Conservation (phyloP, 129 eudicot species). For the Lonicera japonica region DNA sequence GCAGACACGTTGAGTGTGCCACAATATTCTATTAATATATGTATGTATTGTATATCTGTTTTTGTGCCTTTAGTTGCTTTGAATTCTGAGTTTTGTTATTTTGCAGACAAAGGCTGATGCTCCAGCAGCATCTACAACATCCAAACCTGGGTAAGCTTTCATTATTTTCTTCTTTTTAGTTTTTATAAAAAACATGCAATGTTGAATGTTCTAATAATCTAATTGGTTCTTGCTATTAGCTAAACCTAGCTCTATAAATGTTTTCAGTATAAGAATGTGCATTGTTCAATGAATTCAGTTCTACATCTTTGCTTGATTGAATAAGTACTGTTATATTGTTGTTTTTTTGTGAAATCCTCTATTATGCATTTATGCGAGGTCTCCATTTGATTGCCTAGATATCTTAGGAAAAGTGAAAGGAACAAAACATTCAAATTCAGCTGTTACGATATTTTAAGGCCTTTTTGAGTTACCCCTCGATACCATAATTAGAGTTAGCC, state of each 20-base stretch:
- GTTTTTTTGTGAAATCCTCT: too few relatives aligned
- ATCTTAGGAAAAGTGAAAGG: neutral
- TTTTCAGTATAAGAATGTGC: neutral
- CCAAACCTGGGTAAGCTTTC: slow-evolving; percentile 42
- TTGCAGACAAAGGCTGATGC: slow-evolving; percentile 44
- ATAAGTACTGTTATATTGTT: too few relatives aligned
- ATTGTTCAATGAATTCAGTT: neutral
- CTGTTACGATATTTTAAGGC: too few relatives aligned
- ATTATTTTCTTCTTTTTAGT: neutral
- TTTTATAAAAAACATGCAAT: neutral
- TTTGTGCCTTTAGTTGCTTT: neutral
- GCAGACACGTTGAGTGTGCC: neutral
- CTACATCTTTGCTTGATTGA: too few relatives aligned
- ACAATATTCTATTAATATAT: neutral
- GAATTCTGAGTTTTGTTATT: neutral
- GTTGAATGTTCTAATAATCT: neutral
- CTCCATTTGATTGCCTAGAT: neutral
- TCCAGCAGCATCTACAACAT: slow-evolving; percentile 29
- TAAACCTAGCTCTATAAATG: neutral
- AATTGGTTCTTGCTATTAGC: neutral
- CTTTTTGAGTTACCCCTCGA: too few relatives aligned
- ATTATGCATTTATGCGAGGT: neutral
- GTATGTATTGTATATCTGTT: neutral
- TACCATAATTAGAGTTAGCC: too few relatives aligned
- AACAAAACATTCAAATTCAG: neutral